A percentile compares a stretch with the other conserved stretches of the same genome.
Evolutionary conservation across 2,329 filamentous ascomycete species (phyloP).

Genomic region (Cylindrodendrum hubeiense): DNA sequence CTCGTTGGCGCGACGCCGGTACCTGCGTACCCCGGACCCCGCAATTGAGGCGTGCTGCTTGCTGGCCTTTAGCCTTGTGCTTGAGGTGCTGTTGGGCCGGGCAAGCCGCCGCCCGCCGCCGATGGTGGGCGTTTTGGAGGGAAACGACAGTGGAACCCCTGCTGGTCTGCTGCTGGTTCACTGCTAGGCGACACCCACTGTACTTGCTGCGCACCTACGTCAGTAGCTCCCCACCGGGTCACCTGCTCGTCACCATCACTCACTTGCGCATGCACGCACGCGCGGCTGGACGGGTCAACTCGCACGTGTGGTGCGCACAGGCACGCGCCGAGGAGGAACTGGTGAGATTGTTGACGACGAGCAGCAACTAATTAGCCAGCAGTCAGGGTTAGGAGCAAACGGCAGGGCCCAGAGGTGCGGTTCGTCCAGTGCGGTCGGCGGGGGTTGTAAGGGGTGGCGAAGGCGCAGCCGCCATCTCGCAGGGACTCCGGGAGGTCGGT

Average conservation of each 20-base stretch:
- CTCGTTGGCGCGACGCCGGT: constrained; percentile 16
- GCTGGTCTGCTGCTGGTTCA: neutral
- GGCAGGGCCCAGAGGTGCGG: neutral
- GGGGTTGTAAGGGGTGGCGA: neutral
- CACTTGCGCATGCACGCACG: constrained; percentile 15
- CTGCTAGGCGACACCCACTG: neutral
- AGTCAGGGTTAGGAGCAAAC: neutral
- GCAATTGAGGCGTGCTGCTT: constrained; percentile 24
- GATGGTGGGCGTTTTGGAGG: neutral
- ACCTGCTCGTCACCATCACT: constrained; percentile 10
- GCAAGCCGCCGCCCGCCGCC: neutral
- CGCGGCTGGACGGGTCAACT: constrained; percentile 7
- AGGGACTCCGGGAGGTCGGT: constrained; percentile 3
- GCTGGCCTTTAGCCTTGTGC: neutral
- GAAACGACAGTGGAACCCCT: neutral
- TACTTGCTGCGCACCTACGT: constrained; percentile 15
- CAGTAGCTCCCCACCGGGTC: constrained; percentile 12
- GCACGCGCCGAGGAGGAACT: neutral
- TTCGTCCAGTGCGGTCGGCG: neutral
- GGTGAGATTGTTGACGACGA: neutral
- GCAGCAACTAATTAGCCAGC: neutral
- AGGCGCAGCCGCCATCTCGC: constrained; percentile 3
- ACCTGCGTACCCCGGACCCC: constrained; percentile 42
- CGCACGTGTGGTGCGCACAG: constrained; percentile 15
- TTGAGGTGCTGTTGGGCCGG: constrained; percentile 1